phyloP scores from a whole-genome alignment of 768 basidiomycete species.

The Mycena pura region DNA sequence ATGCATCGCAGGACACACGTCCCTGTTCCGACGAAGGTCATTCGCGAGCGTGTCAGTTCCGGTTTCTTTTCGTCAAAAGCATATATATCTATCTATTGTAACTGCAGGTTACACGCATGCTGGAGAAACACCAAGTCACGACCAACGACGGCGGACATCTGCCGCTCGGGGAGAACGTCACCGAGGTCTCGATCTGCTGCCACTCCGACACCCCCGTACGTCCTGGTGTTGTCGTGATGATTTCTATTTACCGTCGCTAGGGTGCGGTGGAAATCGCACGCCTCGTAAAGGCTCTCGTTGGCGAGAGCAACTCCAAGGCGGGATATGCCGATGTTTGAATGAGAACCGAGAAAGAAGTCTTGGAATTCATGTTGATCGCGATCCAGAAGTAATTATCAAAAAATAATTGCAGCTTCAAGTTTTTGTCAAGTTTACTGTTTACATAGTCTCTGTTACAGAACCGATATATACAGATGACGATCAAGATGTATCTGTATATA shows the following conservation, averaged over 20 bases:
- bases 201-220: conserved; percentile 71
- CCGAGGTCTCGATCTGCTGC: conserved; percentile 66
- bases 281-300: conserved; percentile 61
- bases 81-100: neutral
- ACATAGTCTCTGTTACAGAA: no score
- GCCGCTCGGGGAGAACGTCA: conserved; percentile 50
- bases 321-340: no score
- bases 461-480: no score
- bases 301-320: conserved; percentile 64
- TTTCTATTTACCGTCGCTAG: conserved; percentile 38
- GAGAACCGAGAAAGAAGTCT: no score
- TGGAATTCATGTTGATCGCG: no score
- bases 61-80: neutral
- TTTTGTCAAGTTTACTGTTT: no score
- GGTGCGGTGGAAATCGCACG: conserved; percentile 59
- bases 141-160: conserved; percentile 50
- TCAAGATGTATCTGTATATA: no score
- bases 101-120: conserved; percentile 50
- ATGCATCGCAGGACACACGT: conserved; percentile 57
- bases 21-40: conserved; percentile 48
- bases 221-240: conserved; percentile 3
- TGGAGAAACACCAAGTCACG: conserved; percentile 52
- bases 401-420: no score
- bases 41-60: conserved; percentile 52
- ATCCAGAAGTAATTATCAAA: no score